Base-by-base conservation (phyloP, 2,329 filamentous ascomycete species). In the Trichoderma polysporum region DNA sequence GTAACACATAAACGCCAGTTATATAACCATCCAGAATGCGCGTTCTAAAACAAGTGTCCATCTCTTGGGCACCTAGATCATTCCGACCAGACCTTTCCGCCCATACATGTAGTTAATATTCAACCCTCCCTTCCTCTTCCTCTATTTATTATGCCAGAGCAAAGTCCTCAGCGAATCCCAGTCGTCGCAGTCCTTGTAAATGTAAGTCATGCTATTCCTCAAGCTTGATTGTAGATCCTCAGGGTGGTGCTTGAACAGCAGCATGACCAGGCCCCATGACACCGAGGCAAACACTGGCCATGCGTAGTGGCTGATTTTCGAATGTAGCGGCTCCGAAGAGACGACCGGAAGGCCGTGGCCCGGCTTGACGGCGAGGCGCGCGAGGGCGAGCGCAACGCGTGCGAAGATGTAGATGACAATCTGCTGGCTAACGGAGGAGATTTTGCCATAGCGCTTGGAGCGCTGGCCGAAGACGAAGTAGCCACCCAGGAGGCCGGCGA, bases 401-500 rank as follows among this genome's bases (percentile, higher is more conserved):
- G 95, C 95, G 76, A 97, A 97, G 70, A 99, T 91, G 82, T 99
- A 99, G 74, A 98, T 92, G 78, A 97, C 93, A 77, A 99, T 99
- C 84, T 99, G 94, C 83, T 97, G 93, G 80, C 90, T 97, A 69
- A 97, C 90, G 70, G 88, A 91, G 69, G 90, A 91, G 74, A 92
- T 89, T 77, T 86, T 86, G 73, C 90, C 90, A 41, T 80, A 82
- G 68, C 91, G 90, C 73, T 77, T 79, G 49, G 84, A 86, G 68
- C 86, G 84, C 49, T 83, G 79, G 57, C 94, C 95, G 77, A 99
- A 99, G 70, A 98, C 92, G 69, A 92, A 81, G 84, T 98, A 99
- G 62, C 95, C 95, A 75, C 95, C 95, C 54, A 97, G 76, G 8
- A 97, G 82, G 8, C 95, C 95, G 12, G 93, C 91, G 68, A 97